Base-by-base conservation (phyloP, 192 early-diverging fungal genomes). In the Pilobolus umbonatus region DNA sequence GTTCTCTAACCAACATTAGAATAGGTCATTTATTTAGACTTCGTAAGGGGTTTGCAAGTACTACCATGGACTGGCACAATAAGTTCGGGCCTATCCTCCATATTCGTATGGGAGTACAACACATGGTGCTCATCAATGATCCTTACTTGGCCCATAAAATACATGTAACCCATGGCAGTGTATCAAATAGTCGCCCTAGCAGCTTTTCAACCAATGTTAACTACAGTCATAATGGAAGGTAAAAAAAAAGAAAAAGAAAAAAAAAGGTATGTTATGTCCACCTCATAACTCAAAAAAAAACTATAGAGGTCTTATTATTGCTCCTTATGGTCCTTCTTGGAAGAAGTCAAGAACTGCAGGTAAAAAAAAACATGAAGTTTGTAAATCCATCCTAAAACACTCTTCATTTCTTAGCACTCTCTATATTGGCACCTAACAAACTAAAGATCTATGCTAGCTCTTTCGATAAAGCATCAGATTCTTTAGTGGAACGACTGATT, bases 341-440 rank as follows among this genome's bases (percentile, higher is more conserved):
- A 42, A 57, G 21, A 30, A 45, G 15, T 22, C 39, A 1, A 44
- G 55, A 57, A 11, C 55, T 6, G 55, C 55, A 57, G 55, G 55
- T 57, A 57, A n/a, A n/a, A n/a, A n/a, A n/a, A n/a, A n/a, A n/a
- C n/a, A n/a, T n/a, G n/a, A n/a, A n/a, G n/a, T n/a, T n/a, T n/a
- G n/a, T n/a, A n/a, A 11, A n/a, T 4, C 4, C 8, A 2, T 7
- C 26, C 0, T 49, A n/a, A 12, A 3, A 3, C 8, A 14, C 26
- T n/a, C n/a, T n/a, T 19, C 5, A 4, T 29, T 8, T n/a, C 17
- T 28, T 22, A 57, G 55, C 28, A 5, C n/a, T 57, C 19, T 32
- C 55, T 44, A 19, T 57, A 14, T 22, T 57, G 42, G 55, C 42
- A 2, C 55, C 55, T 30, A 57, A 57, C 10, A 25, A 42, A 19